Base-by-base conservation (phyloP, 345 rosid species). In the Jatropha curcas region DNA sequence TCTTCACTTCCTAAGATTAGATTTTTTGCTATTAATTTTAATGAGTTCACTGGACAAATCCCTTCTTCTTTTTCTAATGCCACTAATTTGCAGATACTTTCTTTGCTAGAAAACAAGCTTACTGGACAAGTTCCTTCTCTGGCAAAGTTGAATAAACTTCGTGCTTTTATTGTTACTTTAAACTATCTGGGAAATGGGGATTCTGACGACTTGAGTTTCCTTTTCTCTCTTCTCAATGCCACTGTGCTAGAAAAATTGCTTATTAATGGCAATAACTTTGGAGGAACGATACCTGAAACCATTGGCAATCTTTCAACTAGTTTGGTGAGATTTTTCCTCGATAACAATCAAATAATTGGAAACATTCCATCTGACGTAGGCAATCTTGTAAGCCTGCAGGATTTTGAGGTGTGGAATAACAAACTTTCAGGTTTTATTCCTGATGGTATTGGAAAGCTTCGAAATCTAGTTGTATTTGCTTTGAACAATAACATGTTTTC, bases 31-130 rank as follows among this genome's bases (percentile, higher is more conserved):
- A 48, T 59, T 1, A 37, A 46, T 5, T 16, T 3, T 4, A 79
- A 80, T 25, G 17, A 30, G 4, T 69, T 80, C 27, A 50, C 68
- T 4, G 84, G 84, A 10, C 22, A 33, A 0, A 43, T 80, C n/a
- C 80, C 83, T 1, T 9, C 41, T 16, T 68, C 81, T 1, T 48
- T 81, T 8, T 69, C 77, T 11, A 81, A 81, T 71, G 69, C 74
- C 24, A 52, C 81, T 1, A 22, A 66, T 9, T 66, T 80, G 7
- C 11, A 2, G 28, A 2, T 27, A 2, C 4, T 80, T 43, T 33
- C 24, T 24, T 11, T 80, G 10, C 0, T 9, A 1, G 0, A 7
- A 6, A 81, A 77, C 52, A 1, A 60, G 25, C 65, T 81, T 22
- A 22, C 19, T 9, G 76, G 78, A 4, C 14, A 34, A 4, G 50